phyloP scores from a whole-genome alignment of 2,329 filamentous ascomycete genomes.

The Nectriaceae sp. region DNA sequence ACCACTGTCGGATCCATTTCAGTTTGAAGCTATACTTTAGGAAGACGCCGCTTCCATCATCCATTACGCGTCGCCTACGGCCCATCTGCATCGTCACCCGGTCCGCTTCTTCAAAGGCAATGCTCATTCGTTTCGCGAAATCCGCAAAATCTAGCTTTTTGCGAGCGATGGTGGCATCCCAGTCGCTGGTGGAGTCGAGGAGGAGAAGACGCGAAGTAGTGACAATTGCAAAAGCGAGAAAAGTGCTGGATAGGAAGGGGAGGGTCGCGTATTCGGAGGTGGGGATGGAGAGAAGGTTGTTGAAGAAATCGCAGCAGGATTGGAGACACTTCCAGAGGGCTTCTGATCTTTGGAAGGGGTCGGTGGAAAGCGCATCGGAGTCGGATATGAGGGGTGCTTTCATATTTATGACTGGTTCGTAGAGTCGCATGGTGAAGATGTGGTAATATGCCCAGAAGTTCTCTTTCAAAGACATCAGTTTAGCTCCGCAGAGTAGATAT shows the following conservation, averaged over 20 bases:
- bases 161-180: slow-evolving; percentile 37
- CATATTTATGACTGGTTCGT: slow-evolving; percentile 39
- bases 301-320: slow-evolving; percentile 27
- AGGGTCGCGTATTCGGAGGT: slow-evolving; percentile 27
- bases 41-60: slow-evolving; percentile 34
- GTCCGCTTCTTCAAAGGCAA: slow-evolving; percentile 35
- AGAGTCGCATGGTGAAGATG: slow-evolving; percentile 35
- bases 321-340: slow-evolving; percentile 41
- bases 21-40: slow-evolving; percentile 37
- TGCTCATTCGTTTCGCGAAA: slow-evolving; percentile 28
- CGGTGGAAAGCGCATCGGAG: slow-evolving; percentile 10
- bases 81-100: slow-evolving; percentile 21
- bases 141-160: slow-evolving; percentile 35
- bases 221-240: slow-evolving; percentile 37
- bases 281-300: slow-evolving; percentile 28
- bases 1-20: slow-evolving; percentile 45
- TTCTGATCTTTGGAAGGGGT: slow-evolving; percentile 33
- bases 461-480: slow-evolving; percentile 18
- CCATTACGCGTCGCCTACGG: slow-evolving; percentile 27
- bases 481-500: background rate
- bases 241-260: slow-evolving; percentile 31
- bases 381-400: slow-evolving; percentile 18
- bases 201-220: slow-evolving; percentile 38
- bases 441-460: slow-evolving; percentile 38
- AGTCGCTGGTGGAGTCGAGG: slow-evolving; percentile 36